Base-by-base conservation (phyloP, 805 yeast species). In the Blastobotrys parvus region DNA sequence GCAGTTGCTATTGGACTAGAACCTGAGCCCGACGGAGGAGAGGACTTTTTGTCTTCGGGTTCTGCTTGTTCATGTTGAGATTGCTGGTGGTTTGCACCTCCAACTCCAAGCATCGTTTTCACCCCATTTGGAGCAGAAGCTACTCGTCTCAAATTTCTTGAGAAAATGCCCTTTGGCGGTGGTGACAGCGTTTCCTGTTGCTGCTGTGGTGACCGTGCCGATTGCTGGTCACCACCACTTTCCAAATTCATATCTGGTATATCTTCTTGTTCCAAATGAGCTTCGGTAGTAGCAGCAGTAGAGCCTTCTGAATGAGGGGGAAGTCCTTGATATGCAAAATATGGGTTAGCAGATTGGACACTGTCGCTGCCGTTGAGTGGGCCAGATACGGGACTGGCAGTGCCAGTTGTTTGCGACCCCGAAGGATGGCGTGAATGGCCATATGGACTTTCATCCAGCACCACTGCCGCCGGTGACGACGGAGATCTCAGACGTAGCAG, bases 71-170 rank as follows among this genome's bases (percentile, higher is more conserved):
- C 15, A 8, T 15, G 19, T 35, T 21, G 31, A 40, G 11, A 18
- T 35, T 31, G 38, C 34, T 2, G 19, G 23, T 27, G 16, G 33
- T 36, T 17, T 31, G 18, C 30, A 42, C 37, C 27, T 35, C 38
- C 16, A 27, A 17, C 33, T n/a, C 32, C 20, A 19, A 53, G 42
- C 45, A 58, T 45, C 17, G 50, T 50, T 41, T 74, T 69, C 20
- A 76, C 56, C 7, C 73, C 82, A 43, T 82, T 68, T 8, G 95
- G 95, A 1, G 92, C 94, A 0, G 95, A 85, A 0, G 94, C 89
- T 1, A 83, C 94, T 48, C 94, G 69, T 47, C 92, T 67, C 19
- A 84, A 63, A 17, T 57, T 51, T 16, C 60, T 43, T 4, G 54
- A 52, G 40, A 59, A 54, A 27, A 50, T 18, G 21, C 52, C 52